Evolutionary conservation across 352 stramenopile genomes (phyloP).

Genomic region (Thraustochytrium sp.): DNA sequence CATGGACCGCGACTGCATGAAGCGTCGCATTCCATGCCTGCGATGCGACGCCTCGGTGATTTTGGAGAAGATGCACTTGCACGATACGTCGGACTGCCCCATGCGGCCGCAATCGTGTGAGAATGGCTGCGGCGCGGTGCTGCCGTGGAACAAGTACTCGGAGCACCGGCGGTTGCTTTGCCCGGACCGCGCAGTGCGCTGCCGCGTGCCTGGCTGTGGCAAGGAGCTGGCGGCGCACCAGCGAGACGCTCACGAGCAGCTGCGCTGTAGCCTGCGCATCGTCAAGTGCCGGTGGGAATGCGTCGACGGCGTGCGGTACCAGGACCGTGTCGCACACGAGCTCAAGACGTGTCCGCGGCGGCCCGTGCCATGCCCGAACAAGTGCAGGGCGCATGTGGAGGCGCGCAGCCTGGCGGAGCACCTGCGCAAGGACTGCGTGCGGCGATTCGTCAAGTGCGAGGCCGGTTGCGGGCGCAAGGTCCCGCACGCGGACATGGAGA

Average conservation of each 20-base stretch:
- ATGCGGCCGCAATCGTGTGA: conserved; percentile 32
- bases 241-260: conserved; percentile 43
- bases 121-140: conserved; percentile 45
- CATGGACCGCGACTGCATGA: background rate
- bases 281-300: conserved; percentile 35
- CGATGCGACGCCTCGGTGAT: conserved; percentile 23
- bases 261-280: conserved; percentile 37
- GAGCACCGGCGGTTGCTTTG: conserved; percentile 41
- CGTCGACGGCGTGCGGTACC: background rate
- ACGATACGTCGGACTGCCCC: conserved; percentile 44
- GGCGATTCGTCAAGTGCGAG: conserved; percentile 33
- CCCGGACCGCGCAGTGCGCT: conserved; percentile 35
- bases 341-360: conserved; percentile 11
- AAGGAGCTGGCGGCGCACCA: conserved; percentile 44
- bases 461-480: conserved; percentile 40
- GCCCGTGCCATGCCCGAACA: conserved; percentile 21
- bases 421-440: conserved; percentile 27
- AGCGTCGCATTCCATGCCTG: background rate
- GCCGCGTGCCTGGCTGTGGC: conserved; percentile 36
- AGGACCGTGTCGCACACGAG: conserved; percentile 28
- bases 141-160: conserved; percentile 46
- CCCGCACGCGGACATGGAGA: conserved; percentile 43
- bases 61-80: conserved; percentile 45
- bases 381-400: conserved; percentile 24
- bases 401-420: conserved; percentile 36